These are phyloP conservation scores for Elongisporangium anandrum DNA, from an alignment of 352 stramenopile species.

Conservation along the genomic window DNA sequence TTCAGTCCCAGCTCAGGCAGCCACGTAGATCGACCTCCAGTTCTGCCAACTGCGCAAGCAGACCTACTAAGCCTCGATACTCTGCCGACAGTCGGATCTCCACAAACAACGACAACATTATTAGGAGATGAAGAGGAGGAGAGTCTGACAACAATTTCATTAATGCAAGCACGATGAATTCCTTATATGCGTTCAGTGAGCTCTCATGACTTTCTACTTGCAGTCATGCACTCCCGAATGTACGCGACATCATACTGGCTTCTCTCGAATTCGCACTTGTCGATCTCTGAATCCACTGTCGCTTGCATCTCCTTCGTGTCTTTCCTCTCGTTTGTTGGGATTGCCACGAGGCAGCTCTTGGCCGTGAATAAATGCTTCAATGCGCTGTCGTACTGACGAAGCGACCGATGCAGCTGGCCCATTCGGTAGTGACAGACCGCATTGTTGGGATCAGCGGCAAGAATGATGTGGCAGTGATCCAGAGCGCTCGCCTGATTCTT, in stretches of 20 bases:
- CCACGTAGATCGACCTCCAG: not conserved
- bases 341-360: conserved; percentile 8
- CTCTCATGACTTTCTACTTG: not conserved
- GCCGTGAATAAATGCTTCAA: conserved; percentile 16
- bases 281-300: conserved; percentile 41
- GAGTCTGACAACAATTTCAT: conserved; percentile 13
- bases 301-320: conserved; percentile 5
- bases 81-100: not conserved
- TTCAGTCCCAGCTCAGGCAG: not conserved
- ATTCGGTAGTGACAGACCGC: conserved; percentile 40
- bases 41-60: not conserved
- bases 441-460: conserved; percentile 28
- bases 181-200: not conserved
- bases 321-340: conserved; percentile 8
- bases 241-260: conserved; percentile 52
- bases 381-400: conserved; percentile 48
- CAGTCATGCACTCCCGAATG: conserved; percentile 16
- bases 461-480: conserved; percentile 35
- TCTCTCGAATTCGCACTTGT: conserved; percentile 61
- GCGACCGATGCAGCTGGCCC: conserved; percentile 37
- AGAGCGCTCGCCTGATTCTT: conserved; percentile 30
- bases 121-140: not conserved
- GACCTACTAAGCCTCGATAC: conserved; percentile 28
- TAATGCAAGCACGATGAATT: not conserved
- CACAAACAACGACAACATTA: not conserved